Evolutionary conservation across 495 filamentous ascomycete species (phyloP).

Genomic region (Penicillium verhagenii): DNA sequence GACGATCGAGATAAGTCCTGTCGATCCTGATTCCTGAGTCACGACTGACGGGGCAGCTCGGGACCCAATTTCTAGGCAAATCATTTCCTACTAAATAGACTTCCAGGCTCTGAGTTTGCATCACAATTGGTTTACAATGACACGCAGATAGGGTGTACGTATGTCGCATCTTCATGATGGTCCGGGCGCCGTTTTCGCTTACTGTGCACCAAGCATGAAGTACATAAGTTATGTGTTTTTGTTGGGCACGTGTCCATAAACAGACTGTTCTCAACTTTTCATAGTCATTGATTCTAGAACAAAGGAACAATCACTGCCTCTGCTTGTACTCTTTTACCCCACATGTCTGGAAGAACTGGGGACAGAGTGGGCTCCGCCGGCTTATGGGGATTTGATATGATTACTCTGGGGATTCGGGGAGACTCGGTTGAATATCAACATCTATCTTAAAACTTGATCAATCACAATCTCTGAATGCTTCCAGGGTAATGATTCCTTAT

Average conservation of each 20-base stretch:
- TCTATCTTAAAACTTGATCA: not conserved
- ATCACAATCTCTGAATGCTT: not conserved
- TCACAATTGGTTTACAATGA: not conserved
- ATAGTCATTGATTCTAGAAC: too few species aligned
- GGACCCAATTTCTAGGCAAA: not conserved
- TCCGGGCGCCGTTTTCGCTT: not conserved
- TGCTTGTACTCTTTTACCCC: too few species aligned
- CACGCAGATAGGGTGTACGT: not conserved
- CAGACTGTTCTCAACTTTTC: too few species aligned
- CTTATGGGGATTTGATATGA: not conserved
- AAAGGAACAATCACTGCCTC: too few species aligned
- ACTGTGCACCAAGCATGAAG: too few species aligned
- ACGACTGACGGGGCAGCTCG: not conserved
- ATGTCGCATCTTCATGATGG: not conserved
- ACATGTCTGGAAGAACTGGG: not conserved
- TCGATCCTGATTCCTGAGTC: not conserved
- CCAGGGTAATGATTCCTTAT: not conserved
- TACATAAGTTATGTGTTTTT: too few species aligned
- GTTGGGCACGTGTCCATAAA: too few species aligned
- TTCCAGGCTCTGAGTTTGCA: not conserved
- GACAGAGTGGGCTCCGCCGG: not conserved
- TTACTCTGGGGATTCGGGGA: not conserved
- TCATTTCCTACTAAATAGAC: not conserved
- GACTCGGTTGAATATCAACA: not conserved
- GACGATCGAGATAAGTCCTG: not conserved